Conservation (phyloP, 116 monocot species). For the Posidonia oceanica region DNA sequence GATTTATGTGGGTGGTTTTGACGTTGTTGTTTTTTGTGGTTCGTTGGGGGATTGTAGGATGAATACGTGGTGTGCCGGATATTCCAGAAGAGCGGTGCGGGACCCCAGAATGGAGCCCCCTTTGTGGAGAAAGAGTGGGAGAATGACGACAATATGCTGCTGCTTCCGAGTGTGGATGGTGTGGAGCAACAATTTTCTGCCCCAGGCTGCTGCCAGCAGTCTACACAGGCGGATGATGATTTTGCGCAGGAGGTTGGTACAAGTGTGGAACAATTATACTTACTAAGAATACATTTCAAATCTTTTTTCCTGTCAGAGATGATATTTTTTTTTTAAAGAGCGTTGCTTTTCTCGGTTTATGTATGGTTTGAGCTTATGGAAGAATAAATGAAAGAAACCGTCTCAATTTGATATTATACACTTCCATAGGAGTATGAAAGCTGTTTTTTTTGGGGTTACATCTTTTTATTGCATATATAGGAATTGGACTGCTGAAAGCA, state of each 20-base stretch:
- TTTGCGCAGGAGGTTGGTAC: slow-evolving; percentile 1
- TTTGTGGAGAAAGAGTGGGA: slow-evolving; percentile 83
- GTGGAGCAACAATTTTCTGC: background rate
- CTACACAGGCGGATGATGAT: slow-evolving; percentile 5
- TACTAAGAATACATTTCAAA: too few species aligned
- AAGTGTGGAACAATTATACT: too few species aligned
- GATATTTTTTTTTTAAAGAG: too few species aligned
- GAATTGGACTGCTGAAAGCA: too few species aligned
- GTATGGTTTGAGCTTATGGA: too few species aligned
- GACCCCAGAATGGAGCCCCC: slow-evolving; percentile 90
- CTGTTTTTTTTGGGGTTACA: too few species aligned
- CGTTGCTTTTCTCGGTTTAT: too few species aligned
- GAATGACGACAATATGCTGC: slow-evolving; percentile 28
- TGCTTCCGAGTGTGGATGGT: slow-evolving; percentile 10
- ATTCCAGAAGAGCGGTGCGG: slow-evolving; percentile 78
- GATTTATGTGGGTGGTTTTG: background rate
- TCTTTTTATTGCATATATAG: too few species aligned
- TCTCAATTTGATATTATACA: too few species aligned
- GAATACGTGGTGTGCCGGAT: slow-evolving; percentile 69
- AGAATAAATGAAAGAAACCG: too few species aligned
- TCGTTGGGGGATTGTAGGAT: slow-evolving; percentile 22
- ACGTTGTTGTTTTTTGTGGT: background rate
- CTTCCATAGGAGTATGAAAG: too few species aligned
- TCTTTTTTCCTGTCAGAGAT: too few species aligned
- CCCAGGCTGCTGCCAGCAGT: background rate